Conservation (phyloP, 257 asterid genomes). For the Gynochthodes officinalis region DNA sequence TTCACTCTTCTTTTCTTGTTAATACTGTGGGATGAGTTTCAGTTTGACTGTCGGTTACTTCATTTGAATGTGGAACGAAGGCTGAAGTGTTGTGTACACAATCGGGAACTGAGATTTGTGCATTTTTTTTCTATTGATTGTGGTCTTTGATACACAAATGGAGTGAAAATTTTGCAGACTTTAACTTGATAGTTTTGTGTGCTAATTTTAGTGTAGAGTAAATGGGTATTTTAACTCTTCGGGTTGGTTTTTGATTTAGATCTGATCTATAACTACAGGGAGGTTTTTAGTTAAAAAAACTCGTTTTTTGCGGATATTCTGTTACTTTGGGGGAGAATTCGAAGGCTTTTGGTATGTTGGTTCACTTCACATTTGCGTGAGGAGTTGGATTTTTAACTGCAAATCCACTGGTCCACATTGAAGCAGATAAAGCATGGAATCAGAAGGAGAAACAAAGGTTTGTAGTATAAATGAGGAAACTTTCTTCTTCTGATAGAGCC, state of each 20-base stretch:
- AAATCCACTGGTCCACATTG: slow-evolving; percentile 27
- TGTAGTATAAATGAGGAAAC: slow-evolving; percentile 19
- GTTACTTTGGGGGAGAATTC: slow-evolving; percentile 10
- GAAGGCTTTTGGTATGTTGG: slow-evolving; percentile 42
- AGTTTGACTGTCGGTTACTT: slow-evolving; percentile 16
- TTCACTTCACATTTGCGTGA: slow-evolving; percentile 30
- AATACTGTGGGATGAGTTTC: neutral
- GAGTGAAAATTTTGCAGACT: too few relatives aligned
- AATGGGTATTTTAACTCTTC: neutral
- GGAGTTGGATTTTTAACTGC: slow-evolving; percentile 26
- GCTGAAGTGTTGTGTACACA: too few relatives aligned
- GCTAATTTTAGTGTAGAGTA: slow-evolving; percentile 1
- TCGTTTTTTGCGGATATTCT: slow-evolving; percentile 5
- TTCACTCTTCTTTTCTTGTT: neutral
- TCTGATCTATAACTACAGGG: slow-evolving; percentile 37
- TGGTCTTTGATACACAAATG: neutral
- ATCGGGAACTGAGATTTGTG: neutral
- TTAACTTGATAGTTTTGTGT: neutral
- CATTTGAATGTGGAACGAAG: neutral
- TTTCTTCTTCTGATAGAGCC: neutral
- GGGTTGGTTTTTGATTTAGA: slow-evolving; percentile 23
- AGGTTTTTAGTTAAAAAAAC: neutral
- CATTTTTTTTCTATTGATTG: neutral
- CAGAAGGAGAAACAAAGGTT: slow-evolving; percentile 82
- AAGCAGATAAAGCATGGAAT: slow-evolving; percentile 52